Evolutionary conservation across 78 protist genomes (phyloP).

Genomic region (Dictyostelium brefeldianum): DNA sequence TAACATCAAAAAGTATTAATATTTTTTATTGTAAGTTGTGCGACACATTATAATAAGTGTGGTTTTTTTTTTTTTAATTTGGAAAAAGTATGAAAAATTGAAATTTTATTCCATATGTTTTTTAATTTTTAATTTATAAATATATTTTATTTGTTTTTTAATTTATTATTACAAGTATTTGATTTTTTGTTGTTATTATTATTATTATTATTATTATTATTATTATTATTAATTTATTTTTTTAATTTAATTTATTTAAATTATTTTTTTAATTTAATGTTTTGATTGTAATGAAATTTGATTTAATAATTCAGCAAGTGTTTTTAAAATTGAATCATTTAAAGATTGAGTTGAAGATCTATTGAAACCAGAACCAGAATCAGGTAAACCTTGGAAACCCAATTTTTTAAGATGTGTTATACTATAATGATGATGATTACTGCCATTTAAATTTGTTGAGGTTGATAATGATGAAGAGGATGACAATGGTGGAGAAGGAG

Average conservation of each 20-base stretch:
- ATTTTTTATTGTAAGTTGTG: no score
- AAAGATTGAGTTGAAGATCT: conserved; percentile 20
- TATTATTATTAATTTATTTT: background rate
- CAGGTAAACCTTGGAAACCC: conserved; percentile 73
- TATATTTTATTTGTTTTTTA: no score
- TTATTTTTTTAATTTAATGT: background rate
- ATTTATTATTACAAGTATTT: no score
- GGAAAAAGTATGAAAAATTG: no score
- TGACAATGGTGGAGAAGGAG: background rate
- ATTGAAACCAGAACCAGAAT: conserved; percentile 71
- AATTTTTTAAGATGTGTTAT: conserved; percentile 40
- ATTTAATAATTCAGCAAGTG: conserved; percentile 31
- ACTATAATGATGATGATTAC: background rate
- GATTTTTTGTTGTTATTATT: no score
- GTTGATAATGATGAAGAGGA: background rate
- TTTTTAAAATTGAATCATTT: conserved; percentile 54
- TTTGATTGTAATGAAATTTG: conserved; percentile 13
- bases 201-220: background rate
- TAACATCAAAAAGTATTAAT: no score
- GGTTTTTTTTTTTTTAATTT: no score
- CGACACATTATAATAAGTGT: no score
- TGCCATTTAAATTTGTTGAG: background rate
- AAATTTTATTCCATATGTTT: no score
- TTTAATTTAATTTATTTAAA: background rate
- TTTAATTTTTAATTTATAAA: no score